Evolutionary conservation across 2,329 filamentous ascomycete species (phyloP).

Genomic region (Aspergillus sojae): DNA sequence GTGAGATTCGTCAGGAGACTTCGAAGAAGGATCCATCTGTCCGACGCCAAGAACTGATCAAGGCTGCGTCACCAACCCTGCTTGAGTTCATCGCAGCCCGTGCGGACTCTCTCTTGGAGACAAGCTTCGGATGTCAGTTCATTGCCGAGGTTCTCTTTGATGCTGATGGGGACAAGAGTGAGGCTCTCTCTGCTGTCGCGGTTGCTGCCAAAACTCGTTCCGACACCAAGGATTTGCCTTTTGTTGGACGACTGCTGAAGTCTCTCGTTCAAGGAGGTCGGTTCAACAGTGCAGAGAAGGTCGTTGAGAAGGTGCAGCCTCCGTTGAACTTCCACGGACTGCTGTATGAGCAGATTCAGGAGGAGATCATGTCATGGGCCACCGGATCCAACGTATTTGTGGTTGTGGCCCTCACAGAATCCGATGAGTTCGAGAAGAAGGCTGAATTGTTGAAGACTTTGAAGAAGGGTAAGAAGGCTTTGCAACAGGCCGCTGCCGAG

Average conservation of each 20-base stretch:
- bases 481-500: constrained; percentile 61
- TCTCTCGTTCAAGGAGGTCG: constrained; percentile 85
- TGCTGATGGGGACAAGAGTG: constrained; percentile 73
- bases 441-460: constrained; percentile 69
- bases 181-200: constrained; percentile 70
- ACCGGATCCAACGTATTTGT: constrained; percentile 85
- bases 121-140: constrained; percentile 84
- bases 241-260: constrained; percentile 83
- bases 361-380: constrained; percentile 78
- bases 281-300: constrained; percentile 75
- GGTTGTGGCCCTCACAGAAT: constrained; percentile 77
- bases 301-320: constrained; percentile 71
- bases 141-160: constrained; percentile 80
- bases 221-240: constrained; percentile 63
- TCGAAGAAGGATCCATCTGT: constrained; percentile 87
- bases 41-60: constrained; percentile 75
- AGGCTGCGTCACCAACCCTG: constrained; percentile 72
- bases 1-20: constrained; percentile 76
- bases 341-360: constrained; percentile 80
- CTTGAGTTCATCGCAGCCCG: constrained; percentile 72
- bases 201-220: constrained; percentile 45
- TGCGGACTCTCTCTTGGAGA: constrained; percentile 68
- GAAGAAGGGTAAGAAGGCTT: constrained; percentile 70
- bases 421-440: constrained; percentile 67
- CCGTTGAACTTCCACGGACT: constrained; percentile 77